Evolutionary conservation across 768 basidiomycete species (phyloP), one percentile per base, ranked within the genome.

Genomic region (Suillus subluteus): DNA sequence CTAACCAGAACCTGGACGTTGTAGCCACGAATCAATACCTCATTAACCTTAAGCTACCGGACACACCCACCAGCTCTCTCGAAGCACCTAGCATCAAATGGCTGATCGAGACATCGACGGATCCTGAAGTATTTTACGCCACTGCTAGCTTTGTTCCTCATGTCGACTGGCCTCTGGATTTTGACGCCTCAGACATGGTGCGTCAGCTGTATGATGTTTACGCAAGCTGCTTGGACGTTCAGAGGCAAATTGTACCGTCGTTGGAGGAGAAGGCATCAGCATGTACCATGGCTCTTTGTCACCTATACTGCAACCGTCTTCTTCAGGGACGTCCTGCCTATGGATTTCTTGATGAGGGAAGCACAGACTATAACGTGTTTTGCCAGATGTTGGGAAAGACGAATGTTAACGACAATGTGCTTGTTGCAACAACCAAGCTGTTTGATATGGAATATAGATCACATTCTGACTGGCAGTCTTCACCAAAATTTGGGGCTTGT

Each of bases 81-180:
- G 50, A 52, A 26, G 23, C 23, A 26, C 23, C 50, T 52, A 52
- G 18, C 44, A 44, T 44, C 18, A 44, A 8, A 18, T 44, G 44
- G 44, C 7, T 44, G 44, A 1, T 44, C 13, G 65, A 67, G 52
- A 73, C 64, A 3, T 73, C 70, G 7, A 71, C 64, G 6, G 70
- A 73, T 67, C 67, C 68, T 38, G 64, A 61, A 48, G 38, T 52
- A 16, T 26, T 52, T 52, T 12, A 6, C 5, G 48, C 48, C 12
- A 12, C 48, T 26, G 23, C 48, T 50, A 23, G n/a, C 48, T n/a
- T 50, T 52, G 50, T 52, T 52, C 50, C 23, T 15, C 13, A 7
- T 15, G 50, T 52, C 15, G 50, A 52, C 13, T 52, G 50, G 50
- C 50, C 50, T 23, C 13, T 52, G 50, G 50, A 26, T 50, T 23